These are phyloP conservation scores for Hebeloma cylindrosporum DNA, from an alignment of 768 basidiomycete species.

Conservation along the genomic window DNA sequence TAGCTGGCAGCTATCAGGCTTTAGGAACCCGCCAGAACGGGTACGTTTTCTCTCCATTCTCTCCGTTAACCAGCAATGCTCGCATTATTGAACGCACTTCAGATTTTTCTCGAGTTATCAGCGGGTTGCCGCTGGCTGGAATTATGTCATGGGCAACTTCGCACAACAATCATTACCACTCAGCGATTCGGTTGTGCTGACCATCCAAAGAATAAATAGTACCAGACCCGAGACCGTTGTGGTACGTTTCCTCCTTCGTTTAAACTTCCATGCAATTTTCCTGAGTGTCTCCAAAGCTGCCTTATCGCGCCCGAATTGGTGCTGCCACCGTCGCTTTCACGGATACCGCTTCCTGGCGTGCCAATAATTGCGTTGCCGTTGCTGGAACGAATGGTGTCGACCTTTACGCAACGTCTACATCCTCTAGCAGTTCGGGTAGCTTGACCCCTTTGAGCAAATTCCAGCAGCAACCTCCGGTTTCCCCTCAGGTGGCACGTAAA, in stretches of 20 bases:
- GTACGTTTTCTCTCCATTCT: conserved; percentile 25
- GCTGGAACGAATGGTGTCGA: conserved; percentile 50
- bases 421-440: conserved; percentile 7
- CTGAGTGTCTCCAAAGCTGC: conserved; percentile 37
- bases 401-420: conserved; percentile 25
- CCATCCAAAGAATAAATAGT: conserved; percentile 40
- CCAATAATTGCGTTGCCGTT: conserved; percentile 52
- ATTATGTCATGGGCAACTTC: conserved; percentile 52
- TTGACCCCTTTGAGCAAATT: conserved; percentile 34
- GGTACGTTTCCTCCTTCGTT: conserved; percentile 29
- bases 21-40: conserved; percentile 49
- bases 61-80: too few relatives aligned
- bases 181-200: conserved; percentile 46
- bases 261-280: not conserved
- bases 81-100: not conserved
- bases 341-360: conserved; percentile 48
- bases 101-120: conserved; percentile 51
- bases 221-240: conserved; percentile 42
- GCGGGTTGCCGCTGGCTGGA: conserved; percentile 36
- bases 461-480: conserved; percentile 41
- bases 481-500: conserved; percentile 29
- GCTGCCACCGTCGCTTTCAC: conserved; percentile 45
- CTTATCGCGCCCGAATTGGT: conserved; percentile 56
- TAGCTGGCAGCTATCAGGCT: conserved; percentile 53
- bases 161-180: conserved; percentile 55